Conservation (phyloP, 768 basidiomycete genomes). For the Peribolospora kevripleyi region DNA sequence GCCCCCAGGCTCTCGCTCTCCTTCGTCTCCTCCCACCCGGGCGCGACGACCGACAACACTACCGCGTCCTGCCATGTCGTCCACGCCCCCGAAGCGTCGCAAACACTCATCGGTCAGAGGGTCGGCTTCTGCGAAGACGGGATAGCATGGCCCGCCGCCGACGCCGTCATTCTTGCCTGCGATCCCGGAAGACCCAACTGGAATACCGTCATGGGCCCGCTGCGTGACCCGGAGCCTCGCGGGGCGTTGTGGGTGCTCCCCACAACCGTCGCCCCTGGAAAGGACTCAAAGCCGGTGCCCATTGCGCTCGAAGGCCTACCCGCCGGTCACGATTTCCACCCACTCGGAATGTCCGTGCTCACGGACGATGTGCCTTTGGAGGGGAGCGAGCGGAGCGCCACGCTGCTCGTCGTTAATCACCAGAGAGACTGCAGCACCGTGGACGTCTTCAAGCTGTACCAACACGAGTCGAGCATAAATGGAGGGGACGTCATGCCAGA, state of each 20-base stretch:
- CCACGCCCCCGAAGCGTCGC: not conserved
- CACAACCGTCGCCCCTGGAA: conserved; percentile 13
- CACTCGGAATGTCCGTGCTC: conserved; percentile 35
- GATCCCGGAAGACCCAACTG: conserved; percentile 34
- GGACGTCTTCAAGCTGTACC: conserved; percentile 36
- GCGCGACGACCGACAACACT: not conserved
- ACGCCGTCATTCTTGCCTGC: conserved; percentile 26
- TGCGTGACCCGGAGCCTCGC: conserved; percentile 32
- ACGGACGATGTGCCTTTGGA: conserved; percentile 28
- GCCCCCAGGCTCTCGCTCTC: no score
- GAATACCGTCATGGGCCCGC: conserved; percentile 48
- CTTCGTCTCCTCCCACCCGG: no score
- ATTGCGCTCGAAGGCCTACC: conserved; percentile 30
- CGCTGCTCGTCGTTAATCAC: conserved; percentile 46
- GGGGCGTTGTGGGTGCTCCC: conserved; percentile 38
- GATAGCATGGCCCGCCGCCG: conserved; percentile 33
- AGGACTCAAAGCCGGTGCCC: conserved; percentile 18
- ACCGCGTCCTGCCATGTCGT: not conserved
- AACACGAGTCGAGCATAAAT: conserved; percentile 4
- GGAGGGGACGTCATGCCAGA: not conserved
- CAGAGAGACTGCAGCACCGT: conserved; percentile 35
- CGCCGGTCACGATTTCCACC: conserved; percentile 38
- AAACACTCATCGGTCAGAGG: not conserved
- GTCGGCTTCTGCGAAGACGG: conserved; percentile 36
- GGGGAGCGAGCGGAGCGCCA: conserved; percentile 4